A percentile compares a stretch with the other conserved stretches of the same genome.
phyloP scores from a whole-genome alignment of 495 filamentous ascomycete species.

The Penicillium cataractarum region DNA sequence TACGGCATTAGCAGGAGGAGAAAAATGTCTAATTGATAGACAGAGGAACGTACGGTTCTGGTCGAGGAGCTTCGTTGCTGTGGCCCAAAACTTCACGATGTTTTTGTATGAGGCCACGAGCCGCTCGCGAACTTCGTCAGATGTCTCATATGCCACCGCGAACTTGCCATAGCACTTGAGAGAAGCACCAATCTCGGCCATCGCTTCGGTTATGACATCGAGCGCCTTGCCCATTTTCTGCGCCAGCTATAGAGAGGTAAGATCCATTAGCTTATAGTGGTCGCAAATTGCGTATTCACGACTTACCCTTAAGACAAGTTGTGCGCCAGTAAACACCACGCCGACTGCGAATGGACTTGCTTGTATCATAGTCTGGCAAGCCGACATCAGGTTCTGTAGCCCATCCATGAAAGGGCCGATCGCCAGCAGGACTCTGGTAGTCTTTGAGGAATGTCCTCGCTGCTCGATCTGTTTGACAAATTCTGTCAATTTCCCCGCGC shows the following conservation, averaged over 20 bases:
- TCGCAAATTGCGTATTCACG: not conserved
- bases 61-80: not conserved
- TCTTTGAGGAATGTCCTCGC: not conserved
- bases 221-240: not conserved
- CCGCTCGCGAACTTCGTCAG: not conserved
- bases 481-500: not conserved
- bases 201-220: not conserved
- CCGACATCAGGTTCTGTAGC: not conserved
- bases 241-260: not conserved
- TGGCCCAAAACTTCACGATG: not conserved
- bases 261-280: too few species aligned
- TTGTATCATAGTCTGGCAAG: slow-evolving; percentile 6
- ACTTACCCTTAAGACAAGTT: not conserved
- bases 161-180: not conserved
- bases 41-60: not conserved
- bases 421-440: not conserved
- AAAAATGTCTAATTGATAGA: not conserved
- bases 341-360: slow-evolving; percentile 10
- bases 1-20: not conserved
- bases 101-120: not conserved
- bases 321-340: not conserved
- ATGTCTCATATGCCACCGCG: not conserved
- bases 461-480: not conserved
- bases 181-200: not conserved
- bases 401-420: slow-evolving; percentile 6